These are phyloP conservation scores for Blastosporella zonata DNA, from an alignment of 1,284 basidiomycete species.

Conservation along the genomic window DNA sequence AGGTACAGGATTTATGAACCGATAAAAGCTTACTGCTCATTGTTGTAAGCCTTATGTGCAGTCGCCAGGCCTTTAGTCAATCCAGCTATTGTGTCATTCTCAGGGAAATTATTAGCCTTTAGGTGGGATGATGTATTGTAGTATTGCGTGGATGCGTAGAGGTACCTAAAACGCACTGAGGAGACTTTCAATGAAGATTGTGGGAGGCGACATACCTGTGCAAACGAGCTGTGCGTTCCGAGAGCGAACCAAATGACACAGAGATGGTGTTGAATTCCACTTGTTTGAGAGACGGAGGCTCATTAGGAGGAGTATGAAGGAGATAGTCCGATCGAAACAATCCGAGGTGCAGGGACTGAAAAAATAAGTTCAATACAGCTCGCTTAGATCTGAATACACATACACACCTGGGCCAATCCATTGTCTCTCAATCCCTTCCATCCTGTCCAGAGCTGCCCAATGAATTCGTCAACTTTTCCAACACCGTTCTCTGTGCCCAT, in stretches of 20 bases:
- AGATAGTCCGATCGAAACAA: slow-evolving; percentile 97
- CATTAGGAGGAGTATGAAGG: slow-evolving; percentile 58
- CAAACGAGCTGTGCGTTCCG: slow-evolving; percentile 69
- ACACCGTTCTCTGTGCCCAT: slow-evolving; percentile 79
- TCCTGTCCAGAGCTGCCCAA: slow-evolving; percentile 80
- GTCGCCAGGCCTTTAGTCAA: slow-evolving; percentile 76
- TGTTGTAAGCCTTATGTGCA: slow-evolving; percentile 76
- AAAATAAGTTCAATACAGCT: neutral
- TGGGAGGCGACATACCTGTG: slow-evolving; percentile 64
- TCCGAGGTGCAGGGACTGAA: slow-evolving; percentile 80
- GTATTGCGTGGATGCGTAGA: slow-evolving; percentile 64
- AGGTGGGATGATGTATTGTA: slow-evolving; percentile 59
- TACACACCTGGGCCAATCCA: slow-evolving; percentile 39
- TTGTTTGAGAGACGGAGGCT: slow-evolving; percentile 72
- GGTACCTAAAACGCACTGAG: slow-evolving; percentile 49
- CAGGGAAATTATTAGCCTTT: slow-evolving; percentile 59
- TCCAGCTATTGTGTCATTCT: slow-evolving; percentile 71
- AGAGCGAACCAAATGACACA: slow-evolving; percentile 85
- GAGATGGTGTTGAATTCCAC: slow-evolving; percentile 99
- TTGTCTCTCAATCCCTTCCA: slow-evolving; percentile 78
- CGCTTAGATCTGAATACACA: neutral
- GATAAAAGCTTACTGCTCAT: slow-evolving; percentile 40
- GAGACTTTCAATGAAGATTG: neutral
- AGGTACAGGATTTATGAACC: neutral
- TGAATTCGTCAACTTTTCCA: slow-evolving; percentile 84